phyloP scores from a whole-genome alignment of 2,329 filamentous ascomycete genomes.

The Dactylellina cionopaga region DNA sequence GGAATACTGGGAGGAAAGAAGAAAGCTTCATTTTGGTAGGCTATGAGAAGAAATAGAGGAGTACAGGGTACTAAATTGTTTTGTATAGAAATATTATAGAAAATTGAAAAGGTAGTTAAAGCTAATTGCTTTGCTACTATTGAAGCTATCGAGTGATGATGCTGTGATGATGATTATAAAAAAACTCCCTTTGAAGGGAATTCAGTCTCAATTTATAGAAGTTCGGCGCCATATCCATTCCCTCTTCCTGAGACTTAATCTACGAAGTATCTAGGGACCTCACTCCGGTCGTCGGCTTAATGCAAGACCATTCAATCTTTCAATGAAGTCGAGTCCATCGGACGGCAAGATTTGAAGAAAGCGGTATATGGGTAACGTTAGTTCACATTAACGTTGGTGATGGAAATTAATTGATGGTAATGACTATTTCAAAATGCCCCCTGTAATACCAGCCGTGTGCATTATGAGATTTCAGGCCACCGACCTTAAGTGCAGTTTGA shows the following conservation, averaged over 20 bases:
- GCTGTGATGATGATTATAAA: conserved; percentile 21
- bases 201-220: conserved; percentile 34
- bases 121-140: conserved; percentile 13
- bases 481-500: conserved; percentile 30
- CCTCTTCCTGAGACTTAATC: not conserved
- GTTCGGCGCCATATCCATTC: not conserved
- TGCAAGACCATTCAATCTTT: not conserved
- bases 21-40: conserved; percentile 41
- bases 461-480: conserved; percentile 23
- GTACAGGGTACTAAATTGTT: too few relatives aligned
- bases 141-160: conserved; percentile 16
- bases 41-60: conserved; percentile 4
- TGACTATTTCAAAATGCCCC: conserved; percentile 3
- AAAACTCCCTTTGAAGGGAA: not conserved
- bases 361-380: not conserved
- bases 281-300: not conserved
- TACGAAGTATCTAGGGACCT: not conserved
- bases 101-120: not conserved
- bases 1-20: conserved; percentile 36
- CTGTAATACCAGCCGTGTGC: not conserved
- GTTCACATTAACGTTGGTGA: too few relatives aligned
- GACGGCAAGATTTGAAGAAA: conserved; percentile 17
- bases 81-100: not conserved
- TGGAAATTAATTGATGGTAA: not conserved
- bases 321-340: conserved; percentile 9